Conservation (phyloP, 2,329 filamentous ascomycete species). For the Pestalotiopsis sp. region DNA sequence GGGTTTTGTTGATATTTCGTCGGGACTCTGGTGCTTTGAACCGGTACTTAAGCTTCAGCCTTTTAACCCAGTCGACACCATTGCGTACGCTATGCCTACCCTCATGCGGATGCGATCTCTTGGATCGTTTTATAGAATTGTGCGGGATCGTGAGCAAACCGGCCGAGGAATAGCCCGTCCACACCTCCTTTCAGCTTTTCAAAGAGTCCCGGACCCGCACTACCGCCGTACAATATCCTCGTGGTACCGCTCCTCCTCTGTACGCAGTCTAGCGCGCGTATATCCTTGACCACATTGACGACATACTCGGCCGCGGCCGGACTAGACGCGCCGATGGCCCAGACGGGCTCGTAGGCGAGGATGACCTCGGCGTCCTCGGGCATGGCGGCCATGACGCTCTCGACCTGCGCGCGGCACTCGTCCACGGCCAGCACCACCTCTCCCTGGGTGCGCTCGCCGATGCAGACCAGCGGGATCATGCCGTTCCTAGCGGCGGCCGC, state of each 20-base stretch:
- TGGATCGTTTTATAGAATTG: conserved; percentile 72
- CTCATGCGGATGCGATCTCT: conserved; percentile 60
- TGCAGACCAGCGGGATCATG: conserved; percentile 77
- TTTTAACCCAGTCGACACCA: background rate
- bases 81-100: background rate
- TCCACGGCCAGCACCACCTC: conserved; percentile 60
- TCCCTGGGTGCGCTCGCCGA: conserved; percentile 66
- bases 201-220: conserved; percentile 79
- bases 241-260: conserved; percentile 55
- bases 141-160: conserved; percentile 77
- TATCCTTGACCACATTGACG: conserved; percentile 65
- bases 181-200: conserved; percentile 66
- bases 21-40: no score
- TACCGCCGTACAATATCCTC: conserved; percentile 80
- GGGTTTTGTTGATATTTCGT: no score
- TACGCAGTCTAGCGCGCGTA: conserved; percentile 57
- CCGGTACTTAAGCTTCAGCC: no score
- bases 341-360: conserved; percentile 85
- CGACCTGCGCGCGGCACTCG: conserved; percentile 69
- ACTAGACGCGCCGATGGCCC: conserved; percentile 78
- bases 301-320: conserved; percentile 76
- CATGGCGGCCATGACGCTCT: conserved; percentile 62
- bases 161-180: conserved; percentile 79
- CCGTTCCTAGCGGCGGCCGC: conserved; percentile 67
- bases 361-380: conserved; percentile 68